phyloP scores from a whole-genome alignment of 2,329 filamentous ascomycete species.

The Davidsoniella eucalypti region DNA sequence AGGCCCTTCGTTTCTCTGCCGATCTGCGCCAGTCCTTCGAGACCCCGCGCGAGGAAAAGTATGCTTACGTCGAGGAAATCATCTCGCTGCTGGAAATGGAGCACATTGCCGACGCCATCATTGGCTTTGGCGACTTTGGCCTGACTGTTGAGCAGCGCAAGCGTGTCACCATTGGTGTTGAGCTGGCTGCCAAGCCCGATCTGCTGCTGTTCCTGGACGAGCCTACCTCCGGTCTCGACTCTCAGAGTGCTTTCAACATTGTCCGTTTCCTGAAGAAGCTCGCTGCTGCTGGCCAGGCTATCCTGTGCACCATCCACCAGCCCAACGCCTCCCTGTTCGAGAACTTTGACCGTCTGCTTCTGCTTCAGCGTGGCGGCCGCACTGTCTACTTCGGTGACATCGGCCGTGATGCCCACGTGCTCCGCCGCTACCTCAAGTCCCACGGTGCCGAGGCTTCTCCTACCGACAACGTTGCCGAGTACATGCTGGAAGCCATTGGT shows the following conservation, averaged over 20 bases:
- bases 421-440: conserved; percentile 47
- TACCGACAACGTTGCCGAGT: conserved; percentile 50
- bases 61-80: conserved; percentile 44
- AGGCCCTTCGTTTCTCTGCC: conserved; percentile 47
- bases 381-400: conserved; percentile 81
- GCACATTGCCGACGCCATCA: conserved; percentile 40
- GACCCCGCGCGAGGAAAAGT: conserved; percentile 37
- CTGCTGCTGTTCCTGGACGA: conserved; percentile 65
- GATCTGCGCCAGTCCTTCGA: conserved; percentile 40
- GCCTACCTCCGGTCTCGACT: conserved; percentile 59
- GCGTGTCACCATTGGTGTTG: conserved; percentile 82
- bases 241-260: conserved; percentile 53
- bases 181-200: conserved; percentile 68
- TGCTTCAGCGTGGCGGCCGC: conserved; percentile 61
- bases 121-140: conserved; percentile 48
- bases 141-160: conserved; percentile 49
- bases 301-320: conserved; percentile 84
- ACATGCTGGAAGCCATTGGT: conserved; percentile 74
- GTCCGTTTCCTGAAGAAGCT: conserved; percentile 53
- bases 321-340: conserved; percentile 76
- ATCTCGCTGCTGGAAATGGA: conserved; percentile 43
- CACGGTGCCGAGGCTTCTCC: conserved; percentile 43
- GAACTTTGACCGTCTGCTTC: conserved; percentile 68
- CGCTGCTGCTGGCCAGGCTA: conserved; percentile 65
- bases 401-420: conserved; percentile 51